These are phyloP conservation scores for Lentinula sp. DNA, from an alignment of 768 basidiomycete genomes.

Conservation along the genomic window DNA sequence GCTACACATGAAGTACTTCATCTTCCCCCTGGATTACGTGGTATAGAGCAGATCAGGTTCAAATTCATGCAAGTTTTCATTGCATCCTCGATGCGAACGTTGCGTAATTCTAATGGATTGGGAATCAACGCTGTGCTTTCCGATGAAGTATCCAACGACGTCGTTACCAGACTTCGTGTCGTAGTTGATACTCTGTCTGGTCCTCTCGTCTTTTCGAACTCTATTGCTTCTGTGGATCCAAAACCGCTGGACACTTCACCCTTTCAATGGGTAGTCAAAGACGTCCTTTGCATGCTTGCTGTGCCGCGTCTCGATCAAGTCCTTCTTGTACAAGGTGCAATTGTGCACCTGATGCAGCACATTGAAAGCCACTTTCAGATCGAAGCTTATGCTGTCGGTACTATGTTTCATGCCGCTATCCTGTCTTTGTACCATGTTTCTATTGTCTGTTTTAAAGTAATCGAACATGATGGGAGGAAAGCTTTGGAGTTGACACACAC, in stretches of 20 bases:
- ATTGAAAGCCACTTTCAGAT: no score
- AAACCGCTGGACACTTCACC: background rate
- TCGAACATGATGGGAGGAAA: background rate
- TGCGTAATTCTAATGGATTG: background rate
- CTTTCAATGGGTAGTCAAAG: background rate
- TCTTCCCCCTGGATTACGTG: background rate
- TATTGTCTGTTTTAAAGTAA: background rate
- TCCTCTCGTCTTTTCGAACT: background rate
- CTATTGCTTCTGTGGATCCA: background rate
- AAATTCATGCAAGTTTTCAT: background rate
- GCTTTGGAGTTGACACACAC: background rate
- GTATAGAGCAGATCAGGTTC: background rate
- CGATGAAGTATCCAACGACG: background rate
- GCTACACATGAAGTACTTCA: background rate
- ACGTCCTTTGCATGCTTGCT: background rate
- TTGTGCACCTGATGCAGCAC: no score
- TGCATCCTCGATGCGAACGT: background rate
- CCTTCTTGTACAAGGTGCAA: background rate
- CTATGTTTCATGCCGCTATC: background rate
- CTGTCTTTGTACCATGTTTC: background rate
- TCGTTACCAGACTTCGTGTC: background rate
- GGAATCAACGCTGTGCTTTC: background rate
- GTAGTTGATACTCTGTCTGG: background rate
- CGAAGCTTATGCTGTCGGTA: background rate
- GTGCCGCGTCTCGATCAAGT: background rate